Percentiles rank a stretch among this genome's conserved stretches.
phyloP scores from a whole-genome alignment of 495 filamentous ascomycete species.

The Talaromyces proteolyticus region DNA sequence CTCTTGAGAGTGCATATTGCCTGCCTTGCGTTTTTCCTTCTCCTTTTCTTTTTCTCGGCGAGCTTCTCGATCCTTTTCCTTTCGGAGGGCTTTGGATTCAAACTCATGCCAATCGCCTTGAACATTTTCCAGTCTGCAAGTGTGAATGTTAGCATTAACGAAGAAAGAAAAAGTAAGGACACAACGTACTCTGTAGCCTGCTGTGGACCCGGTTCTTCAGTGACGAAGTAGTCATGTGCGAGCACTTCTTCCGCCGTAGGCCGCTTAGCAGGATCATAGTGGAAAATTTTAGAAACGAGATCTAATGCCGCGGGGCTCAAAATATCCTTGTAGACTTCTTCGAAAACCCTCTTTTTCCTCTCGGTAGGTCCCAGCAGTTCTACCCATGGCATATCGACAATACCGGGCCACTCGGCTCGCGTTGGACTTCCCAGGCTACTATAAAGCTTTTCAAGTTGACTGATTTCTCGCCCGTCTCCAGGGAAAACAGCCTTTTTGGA shows the following conservation, averaged over 20 bases:
- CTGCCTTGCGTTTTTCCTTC: constrained; percentile 44
- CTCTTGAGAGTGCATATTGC: constrained; percentile 17
- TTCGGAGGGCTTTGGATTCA: constrained; percentile 90
- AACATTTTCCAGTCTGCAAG: constrained; percentile 68
- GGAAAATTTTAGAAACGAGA: constrained; percentile 73
- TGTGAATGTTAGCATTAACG: constrained; percentile 3
- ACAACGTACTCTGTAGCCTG: constrained; percentile 84
- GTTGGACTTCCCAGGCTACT: constrained; percentile 88
- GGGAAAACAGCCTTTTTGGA: constrained; percentile 93
- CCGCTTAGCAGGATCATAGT: constrained; percentile 78
- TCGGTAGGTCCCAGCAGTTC: constrained; percentile 77
- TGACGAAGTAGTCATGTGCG: constrained; percentile 81
- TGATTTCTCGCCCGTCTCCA: constrained; percentile 89
- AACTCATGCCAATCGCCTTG: constrained; percentile 99
- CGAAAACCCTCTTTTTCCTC: constrained; percentile 71
- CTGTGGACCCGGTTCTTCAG: constrained; percentile 71
- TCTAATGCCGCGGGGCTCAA: constrained; percentile 77
- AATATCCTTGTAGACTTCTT: constrained; percentile 68
- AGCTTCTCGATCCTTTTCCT: constrained; percentile 73
- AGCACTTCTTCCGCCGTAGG: constrained; percentile 83
- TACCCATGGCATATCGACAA: constrained; percentile 94
- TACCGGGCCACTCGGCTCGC: constrained; percentile 73
- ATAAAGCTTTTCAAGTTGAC: constrained; percentile 94
- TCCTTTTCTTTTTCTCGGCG: constrained; percentile 50
- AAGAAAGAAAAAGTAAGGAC: constrained; percentile 22